Percentiles rank a stretch among this genome's conserved stretches.
Evolutionary conservation across 805 yeast genomes (phyloP).

Genomic region (Saccharomycopsis schoenii): DNA sequence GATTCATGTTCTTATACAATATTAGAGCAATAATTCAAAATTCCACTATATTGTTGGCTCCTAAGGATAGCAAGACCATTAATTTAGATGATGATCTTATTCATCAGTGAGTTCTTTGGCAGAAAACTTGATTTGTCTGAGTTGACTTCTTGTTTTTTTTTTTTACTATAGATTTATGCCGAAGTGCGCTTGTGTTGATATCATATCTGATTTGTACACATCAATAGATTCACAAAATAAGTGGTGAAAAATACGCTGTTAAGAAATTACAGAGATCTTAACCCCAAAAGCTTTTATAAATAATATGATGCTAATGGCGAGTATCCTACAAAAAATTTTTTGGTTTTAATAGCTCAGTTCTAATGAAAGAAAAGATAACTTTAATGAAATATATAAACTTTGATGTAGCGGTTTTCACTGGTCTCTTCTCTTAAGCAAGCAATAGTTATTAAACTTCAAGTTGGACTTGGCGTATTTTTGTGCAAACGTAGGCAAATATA

Average conservation of each 20-base stretch:
- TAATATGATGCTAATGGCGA: neutral
- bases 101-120: too few relatives aligned
- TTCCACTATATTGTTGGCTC: too few relatives aligned
- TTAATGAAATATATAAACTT: too few relatives aligned
- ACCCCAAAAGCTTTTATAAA: neutral
- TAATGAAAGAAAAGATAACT: too few relatives aligned
- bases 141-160: neutral
- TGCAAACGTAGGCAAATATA: constrained; percentile 37
- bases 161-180: neutral
- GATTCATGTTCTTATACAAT: neutral
- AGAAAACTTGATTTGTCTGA: neutral
- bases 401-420: too few relatives aligned
- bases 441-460: constrained; percentile 41
- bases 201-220: neutral
- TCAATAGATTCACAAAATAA: neutral
- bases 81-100: too few relatives aligned
- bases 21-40: neutral
- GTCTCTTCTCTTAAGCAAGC: constrained; percentile 22
- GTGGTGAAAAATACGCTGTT: neutral
- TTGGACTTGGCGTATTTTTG: constrained; percentile 26
- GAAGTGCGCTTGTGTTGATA: neutral
- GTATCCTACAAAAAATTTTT: too few relatives aligned
- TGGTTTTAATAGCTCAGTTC: too few relatives aligned
- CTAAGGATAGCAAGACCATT: too few relatives aligned
- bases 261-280: neutral